These are phyloP conservation scores for Phtheirospermum japonicum DNA, from an alignment of 257 asterid genomes.

Conservation along the genomic window DNA sequence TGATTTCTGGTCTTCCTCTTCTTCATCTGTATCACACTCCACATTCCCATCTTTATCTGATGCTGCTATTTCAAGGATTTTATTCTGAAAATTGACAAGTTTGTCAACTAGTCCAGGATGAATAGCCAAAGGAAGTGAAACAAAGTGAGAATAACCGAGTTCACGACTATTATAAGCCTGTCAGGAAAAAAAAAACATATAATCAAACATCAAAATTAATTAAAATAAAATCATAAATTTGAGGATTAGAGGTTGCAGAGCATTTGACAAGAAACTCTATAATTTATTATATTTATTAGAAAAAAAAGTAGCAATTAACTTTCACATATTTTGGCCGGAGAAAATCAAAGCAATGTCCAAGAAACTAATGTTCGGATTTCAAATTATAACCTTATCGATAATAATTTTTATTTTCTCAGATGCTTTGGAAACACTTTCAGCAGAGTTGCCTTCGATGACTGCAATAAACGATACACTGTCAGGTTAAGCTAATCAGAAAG, in stretches of 20 bases:
- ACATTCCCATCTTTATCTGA: slow-evolving; percentile 34
- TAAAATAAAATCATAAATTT: too few relatives aligned
- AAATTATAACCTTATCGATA: too few relatives aligned
- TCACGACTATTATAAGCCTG: slow-evolving; percentile 76
- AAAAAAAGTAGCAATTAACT: slow-evolving; percentile 32
- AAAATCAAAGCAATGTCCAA: too few relatives aligned
- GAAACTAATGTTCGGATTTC: too few relatives aligned
- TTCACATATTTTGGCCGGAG: too few relatives aligned
- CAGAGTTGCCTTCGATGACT: slow-evolving; percentile 77
- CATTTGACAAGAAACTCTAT: too few relatives aligned
- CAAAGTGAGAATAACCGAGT: slow-evolving; percentile 89
- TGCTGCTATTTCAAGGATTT: slow-evolving; percentile 52
- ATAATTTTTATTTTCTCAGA: slow-evolving; percentile 54
- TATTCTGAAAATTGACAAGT: slow-evolving; percentile 68
- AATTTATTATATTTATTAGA: too few relatives aligned
- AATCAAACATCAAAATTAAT: slow-evolving; percentile 14
- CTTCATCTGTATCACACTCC: slow-evolving; percentile 39
- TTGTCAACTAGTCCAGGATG: slow-evolving; percentile 77
- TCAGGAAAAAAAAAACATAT: slow-evolving; percentile 19
- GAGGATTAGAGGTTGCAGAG: too few relatives aligned
- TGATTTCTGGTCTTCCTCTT: slow-evolving; percentile 26
- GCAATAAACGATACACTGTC: slow-evolving; percentile 43
- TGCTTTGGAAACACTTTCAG: slow-evolving; percentile 71
- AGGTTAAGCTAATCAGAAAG: too few relatives aligned
- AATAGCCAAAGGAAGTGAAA: slow-evolving; percentile 92